Base-by-base conservation (phyloP, 1,139 yeast species). In the Yamadazyma pseudoaaseri region DNA sequence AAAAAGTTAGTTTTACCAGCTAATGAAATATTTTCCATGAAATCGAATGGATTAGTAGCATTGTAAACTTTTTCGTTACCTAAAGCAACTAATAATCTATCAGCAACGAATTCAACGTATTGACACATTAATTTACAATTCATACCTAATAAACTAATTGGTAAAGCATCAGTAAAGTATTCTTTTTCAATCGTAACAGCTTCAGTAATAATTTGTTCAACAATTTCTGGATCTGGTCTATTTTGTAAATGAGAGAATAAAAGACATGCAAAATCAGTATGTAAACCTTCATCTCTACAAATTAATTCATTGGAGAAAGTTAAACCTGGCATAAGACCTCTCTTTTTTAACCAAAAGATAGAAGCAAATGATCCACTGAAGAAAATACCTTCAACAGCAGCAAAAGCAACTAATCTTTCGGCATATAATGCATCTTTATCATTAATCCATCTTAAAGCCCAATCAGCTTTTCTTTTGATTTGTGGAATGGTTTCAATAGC, bases 1-100 rank as follows among this genome's bases (percentile, higher is more conserved):
- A 92, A 92, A 79, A 94, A 92, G 73, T 92, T 92, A 51, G 98
- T 90, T 78, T 92, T 92, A 65, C 98, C 98, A 39, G 96, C 94
- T 52, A 92, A 78, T 16, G 97, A 89, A 54, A 89, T 89, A 72
- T 89, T 89, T 70, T 92, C 99, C 98, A 92, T 92, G 60, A 90
- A 92, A 65, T 90, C 97, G 62, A 92, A 92, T 61, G 99, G 99
- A 62, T 92, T 94, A 43, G 85, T 70, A 42, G 76, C 92, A 56
- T 87, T 86, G 79, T 81, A 92, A 45, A 76, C 73, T 73, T 90
- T 89, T 64, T 82, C 74, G 74, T 87, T 86, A 49, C 98, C 98
- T 49, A 92, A 76, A 9, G 97, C 77, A 34, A 86, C 78, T 45
- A 92, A 75, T 55, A 92, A 75, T 67, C 97, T 79, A 69, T 92